Evolutionary conservation across 192 early-diverging fungal species (phyloP).

Genomic region (Backusella mclennaniae): DNA sequence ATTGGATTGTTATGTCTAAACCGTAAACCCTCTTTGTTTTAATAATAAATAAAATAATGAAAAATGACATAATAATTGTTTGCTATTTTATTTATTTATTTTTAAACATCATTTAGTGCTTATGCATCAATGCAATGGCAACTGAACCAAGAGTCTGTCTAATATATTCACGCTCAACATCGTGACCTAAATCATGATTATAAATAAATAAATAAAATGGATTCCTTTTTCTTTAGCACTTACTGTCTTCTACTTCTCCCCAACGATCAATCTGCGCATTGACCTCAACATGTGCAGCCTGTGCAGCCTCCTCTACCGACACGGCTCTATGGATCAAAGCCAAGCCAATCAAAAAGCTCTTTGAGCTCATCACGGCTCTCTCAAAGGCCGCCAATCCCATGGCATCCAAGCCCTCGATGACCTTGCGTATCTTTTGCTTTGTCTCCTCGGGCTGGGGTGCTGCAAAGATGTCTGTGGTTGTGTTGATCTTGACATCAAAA

Average conservation of each 20-base stretch:
- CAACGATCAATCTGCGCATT: constrained; percentile 84
- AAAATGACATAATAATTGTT: too few species aligned
- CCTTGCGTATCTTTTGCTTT: constrained; percentile 50
- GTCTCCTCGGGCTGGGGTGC: constrained; percentile 65
- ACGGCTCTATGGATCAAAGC: constrained; percentile 80
- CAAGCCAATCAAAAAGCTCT: constrained; percentile 88
- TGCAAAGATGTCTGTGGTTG: constrained; percentile 69
- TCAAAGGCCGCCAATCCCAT: constrained; percentile 90
- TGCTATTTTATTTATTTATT: too few species aligned
- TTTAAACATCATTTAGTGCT: not conserved
- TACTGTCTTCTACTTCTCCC: constrained; percentile 88
- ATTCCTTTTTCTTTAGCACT: constrained; percentile 28
- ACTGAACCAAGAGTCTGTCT: constrained; percentile 78
- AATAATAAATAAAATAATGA: not conserved
- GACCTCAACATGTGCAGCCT: constrained; percentile 82
- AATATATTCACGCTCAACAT: constrained; percentile 71
- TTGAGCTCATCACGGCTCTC: constrained; percentile 77
- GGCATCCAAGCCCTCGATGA: constrained; percentile 57
- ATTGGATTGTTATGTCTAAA: constrained; percentile 28
- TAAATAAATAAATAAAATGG: not conserved
- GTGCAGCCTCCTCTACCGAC: constrained; percentile 71
- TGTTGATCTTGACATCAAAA: constrained; percentile 68
- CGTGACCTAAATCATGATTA: constrained; percentile 51
- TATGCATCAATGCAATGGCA: constrained; percentile 48
- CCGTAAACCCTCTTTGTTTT: not conserved